Conservation (phyloP, 106 monocot genomes). For the Acorus calamus region DNA sequence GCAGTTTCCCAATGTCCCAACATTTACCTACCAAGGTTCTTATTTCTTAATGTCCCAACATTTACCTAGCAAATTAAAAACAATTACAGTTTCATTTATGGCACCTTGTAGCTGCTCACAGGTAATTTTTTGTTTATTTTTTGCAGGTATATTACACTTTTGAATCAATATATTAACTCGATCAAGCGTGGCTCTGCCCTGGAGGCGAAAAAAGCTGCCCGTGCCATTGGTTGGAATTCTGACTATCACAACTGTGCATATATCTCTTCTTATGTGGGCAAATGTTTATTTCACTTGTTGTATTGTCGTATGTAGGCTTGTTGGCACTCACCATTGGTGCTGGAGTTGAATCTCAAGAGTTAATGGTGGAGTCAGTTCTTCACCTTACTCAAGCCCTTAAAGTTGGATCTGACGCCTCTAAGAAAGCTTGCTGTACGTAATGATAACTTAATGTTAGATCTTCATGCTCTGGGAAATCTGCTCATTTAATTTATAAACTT, state of each 20-base stretch:
- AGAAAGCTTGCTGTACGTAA: constrained; percentile 58
- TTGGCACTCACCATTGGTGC: constrained; percentile 63
- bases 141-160: constrained; percentile 53
- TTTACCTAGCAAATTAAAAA: too few relatives aligned
- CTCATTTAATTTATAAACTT: not conserved
- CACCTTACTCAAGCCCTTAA: constrained; percentile 50
- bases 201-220: constrained; percentile 69
- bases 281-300: not conserved
- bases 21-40: too few relatives aligned
- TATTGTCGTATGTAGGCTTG: constrained; percentile 45
- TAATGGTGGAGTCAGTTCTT: constrained; percentile 66
- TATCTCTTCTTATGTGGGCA: not conserved
- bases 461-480: not conserved
- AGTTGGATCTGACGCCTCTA: constrained; percentile 53
- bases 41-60: too few relatives aligned
- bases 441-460: not conserved
- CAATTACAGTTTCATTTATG: too few relatives aligned
- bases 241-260: not conserved
- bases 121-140: not conserved
- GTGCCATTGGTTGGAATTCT: constrained; percentile 58
- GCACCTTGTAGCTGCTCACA: too few relatives aligned
- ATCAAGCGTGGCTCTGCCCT: constrained; percentile 72
- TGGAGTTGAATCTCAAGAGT: constrained; percentile 58
- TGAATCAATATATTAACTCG: constrained; percentile 62
- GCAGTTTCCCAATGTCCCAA: too few relatives aligned